phyloP scores from a whole-genome alignment of 1,139 yeast genomes.

The Saccharomyces uvarum region DNA sequence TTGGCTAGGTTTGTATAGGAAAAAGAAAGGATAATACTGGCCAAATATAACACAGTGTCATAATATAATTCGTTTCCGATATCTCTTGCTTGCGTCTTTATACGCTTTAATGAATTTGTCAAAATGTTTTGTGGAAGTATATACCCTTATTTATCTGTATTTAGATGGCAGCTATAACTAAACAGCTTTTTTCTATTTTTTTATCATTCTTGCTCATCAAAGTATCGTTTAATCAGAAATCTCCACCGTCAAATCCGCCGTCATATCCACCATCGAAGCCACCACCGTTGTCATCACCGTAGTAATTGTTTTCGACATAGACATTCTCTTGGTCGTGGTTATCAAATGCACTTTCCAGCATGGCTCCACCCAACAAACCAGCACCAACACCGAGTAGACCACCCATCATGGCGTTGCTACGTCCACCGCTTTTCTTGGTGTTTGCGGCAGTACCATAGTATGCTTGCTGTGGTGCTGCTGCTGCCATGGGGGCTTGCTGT shows the following conservation, averaged over 20 bases:
- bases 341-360: conserved; percentile 36
- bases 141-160: not conserved
- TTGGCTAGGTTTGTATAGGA: not conserved
- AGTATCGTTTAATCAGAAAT: not conserved
- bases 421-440: conserved; percentile 18
- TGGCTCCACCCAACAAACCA: conserved; percentile 69
- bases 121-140: not conserved
- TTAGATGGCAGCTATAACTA: not conserved
- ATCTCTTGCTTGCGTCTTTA: not conserved
- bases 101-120: not conserved
- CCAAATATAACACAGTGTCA: not conserved
- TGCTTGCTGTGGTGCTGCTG: conserved; percentile 15
- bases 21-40: not conserved
- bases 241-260: conserved; percentile 22
- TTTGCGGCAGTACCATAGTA: conserved; percentile 29
- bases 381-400: conserved; percentile 73
- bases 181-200: not conserved
- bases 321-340: conserved; percentile 11
- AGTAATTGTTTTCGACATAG: conserved; percentile 30
- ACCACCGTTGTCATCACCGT: conserved; percentile 17
- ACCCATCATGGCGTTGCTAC: conserved; percentile 34
- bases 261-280: conserved; percentile 26
- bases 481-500: conserved; percentile 3
- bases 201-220: not conserved
- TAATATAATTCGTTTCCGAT: not conserved